Evolutionary conservation across 2,329 filamentous ascomycete species (phyloP).

Genomic region (Arthrobotrys megalospora): DNA sequence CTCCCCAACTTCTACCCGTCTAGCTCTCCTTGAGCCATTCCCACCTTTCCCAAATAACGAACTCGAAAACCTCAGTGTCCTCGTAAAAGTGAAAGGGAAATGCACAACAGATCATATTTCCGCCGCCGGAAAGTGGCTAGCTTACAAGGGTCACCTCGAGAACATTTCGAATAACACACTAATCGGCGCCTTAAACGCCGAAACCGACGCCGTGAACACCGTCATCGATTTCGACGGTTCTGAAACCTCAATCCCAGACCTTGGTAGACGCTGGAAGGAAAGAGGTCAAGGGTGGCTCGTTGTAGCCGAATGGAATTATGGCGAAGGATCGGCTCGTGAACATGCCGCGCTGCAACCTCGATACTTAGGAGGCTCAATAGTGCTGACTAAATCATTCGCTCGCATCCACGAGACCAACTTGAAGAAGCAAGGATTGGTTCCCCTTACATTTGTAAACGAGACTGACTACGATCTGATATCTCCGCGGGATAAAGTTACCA

Average conservation of each 20-base stretch:
- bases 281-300: constrained; percentile 87
- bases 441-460: constrained; percentile 90
- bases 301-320: constrained; percentile 97
- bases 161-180: constrained; percentile 98
- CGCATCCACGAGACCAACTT: constrained; percentile 96
- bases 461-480: constrained; percentile 87
- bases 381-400: constrained; percentile 88
- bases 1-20: constrained; percentile 86
- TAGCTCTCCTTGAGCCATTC: constrained; percentile 93
- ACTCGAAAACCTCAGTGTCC: constrained; percentile 82
- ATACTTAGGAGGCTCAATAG: constrained; percentile 88
- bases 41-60: constrained; percentile 83
- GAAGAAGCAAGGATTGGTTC: constrained; percentile 97
- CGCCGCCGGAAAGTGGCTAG: constrained; percentile 95
- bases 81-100: constrained; percentile 97
- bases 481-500: constrained; percentile 86
- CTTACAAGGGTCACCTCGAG: constrained; percentile 98
- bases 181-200: constrained; percentile 92
- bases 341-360: constrained; percentile 91
- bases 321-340: constrained; percentile 89
- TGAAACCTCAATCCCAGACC: constrained; percentile 84
- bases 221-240: constrained; percentile 89
- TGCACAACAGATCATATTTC: constrained; percentile 99
- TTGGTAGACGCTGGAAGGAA: constrained; percentile 86
- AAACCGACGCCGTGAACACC: constrained; percentile 90